Base-by-base conservation (phyloP, 163 green algal genomes). In the Volvox carteri region DNA sequence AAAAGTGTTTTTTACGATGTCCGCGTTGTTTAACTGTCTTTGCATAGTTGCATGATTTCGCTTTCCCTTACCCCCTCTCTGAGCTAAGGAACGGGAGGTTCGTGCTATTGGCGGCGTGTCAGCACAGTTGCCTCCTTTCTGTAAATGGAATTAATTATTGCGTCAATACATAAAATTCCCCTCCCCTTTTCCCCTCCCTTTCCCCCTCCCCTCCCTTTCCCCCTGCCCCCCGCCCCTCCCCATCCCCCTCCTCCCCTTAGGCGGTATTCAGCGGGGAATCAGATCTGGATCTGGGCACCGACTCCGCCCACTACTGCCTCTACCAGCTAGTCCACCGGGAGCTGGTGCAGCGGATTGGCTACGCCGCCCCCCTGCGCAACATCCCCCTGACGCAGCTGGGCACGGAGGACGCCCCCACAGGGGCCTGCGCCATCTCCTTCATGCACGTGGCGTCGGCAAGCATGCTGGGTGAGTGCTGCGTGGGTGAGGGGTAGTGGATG, bases 331-430 rank as follows among this genome's bases (percentile, higher is more conserved):
- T 87, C 46, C 81, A 87, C 48, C 28, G 39, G 25, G 52, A 89
- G 25, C 84, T 89, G 68, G 39, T 50, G 50, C 84, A 74, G 52
- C 50, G 84, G 11, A 56, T 89, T 0, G 84, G 84, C 50, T 89
- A 89, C 84, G 39, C 52, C 0, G 37, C 68, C 25, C 84, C 84
- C 37, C 70, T 89, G 52, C 68, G 84, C 23, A 89, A 89, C 70
- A 89, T 89, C 68, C 37, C 84, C 42, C 84, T 89, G 28, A 67
- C 65, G 52, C 84, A 89, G 70, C 50, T 89, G 70, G 84, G 84
- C 68, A 89, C 68, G 2, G 70, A 81, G 68, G 84, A 84, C 58
- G 84, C 84, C 18, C 84, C 84, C 50, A 83, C 70, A 4, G 84
- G 84, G 33, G 60, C 37, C 52, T 67, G 44, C 19, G 84, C 84